These are phyloP conservation scores for Melampsora americana DNA, from an alignment of 1,284 basidiomycete species.

Conservation along the genomic window DNA sequence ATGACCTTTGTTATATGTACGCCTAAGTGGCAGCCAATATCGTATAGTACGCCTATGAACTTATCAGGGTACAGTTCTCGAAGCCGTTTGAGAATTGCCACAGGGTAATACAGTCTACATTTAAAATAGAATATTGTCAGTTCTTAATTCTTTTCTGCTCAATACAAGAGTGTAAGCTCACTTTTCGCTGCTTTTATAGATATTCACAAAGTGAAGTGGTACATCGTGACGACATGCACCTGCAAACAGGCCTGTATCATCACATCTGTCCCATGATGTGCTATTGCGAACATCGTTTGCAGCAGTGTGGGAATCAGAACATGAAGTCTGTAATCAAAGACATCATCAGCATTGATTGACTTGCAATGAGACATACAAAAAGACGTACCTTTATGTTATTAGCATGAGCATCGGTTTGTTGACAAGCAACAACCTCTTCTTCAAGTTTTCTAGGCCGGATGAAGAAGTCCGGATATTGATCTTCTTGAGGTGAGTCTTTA, in stretches of 20 bases:
- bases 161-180: background rate
- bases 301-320: background rate
- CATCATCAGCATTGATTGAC: background rate
- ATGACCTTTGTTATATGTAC: too few species aligned
- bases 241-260: background rate
- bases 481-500: background rate
- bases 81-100: too few species aligned
- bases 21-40: too few species aligned
- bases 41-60: too few species aligned
- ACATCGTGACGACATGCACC: too few species aligned
- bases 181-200: background rate
- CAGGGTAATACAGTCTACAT: too few species aligned
- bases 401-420: background rate
- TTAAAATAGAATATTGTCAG: too few species aligned
- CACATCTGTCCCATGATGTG: background rate
- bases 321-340: background rate
- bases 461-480: background rate
- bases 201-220: background rate
- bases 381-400: background rate
- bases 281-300: background rate
- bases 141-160: too few species aligned
- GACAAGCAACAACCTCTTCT: background rate
- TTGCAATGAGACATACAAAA: background rate
- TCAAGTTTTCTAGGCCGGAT: background rate
- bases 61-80: too few species aligned